Evolutionary conservation across 1,139 yeast species (phyloP), one percentile per base, ranked within the genome.

Genomic region (Geotrichum reessii): DNA sequence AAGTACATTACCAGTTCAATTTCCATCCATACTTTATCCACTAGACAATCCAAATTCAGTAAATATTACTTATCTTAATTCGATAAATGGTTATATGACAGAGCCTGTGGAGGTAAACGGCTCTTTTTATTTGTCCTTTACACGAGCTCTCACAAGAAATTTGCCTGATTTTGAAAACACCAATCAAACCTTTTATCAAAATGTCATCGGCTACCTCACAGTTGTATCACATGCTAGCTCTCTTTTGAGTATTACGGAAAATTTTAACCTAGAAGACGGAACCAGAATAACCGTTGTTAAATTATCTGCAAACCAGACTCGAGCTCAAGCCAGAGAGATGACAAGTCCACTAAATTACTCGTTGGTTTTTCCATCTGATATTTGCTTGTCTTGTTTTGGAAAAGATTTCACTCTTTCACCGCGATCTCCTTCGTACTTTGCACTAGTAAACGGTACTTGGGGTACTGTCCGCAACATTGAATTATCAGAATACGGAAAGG

Each of bases 161-260:
- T 14, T 27, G 12, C 58, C 55, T 9, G 55, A 52, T 33, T 56
- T 56, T 40, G 55, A 56, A 37, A 33, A 28, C 14, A 12, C 48
- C 17, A 52, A 56, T 24, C 44, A 27, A 28, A 47, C 52, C 1
- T 56, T 56, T 42, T 28, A 22, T 28, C 48, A 56, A n/a, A 56
- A 40, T 19, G 40, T 48, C 12, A 52, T 56, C 0, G 97, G 97
- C 0, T 90, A 83, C 69, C 68, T 90, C 50, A 80, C 95, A 0
- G 82, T 88, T 3, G 73, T 87, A 0, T 79, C 87, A 64, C 77
- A 78, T 62, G 91, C 91, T 0, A 76, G 77, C 47, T 74, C 81
- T 37, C 72, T 88, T 53, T 76, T 76, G 61, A 63, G 71, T 3
- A 81, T 87, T 0, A 75, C 83, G 58, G 82, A 78, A 56, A 73